A percentile compares a stretch with the other conserved stretches of the same genome.
Conservation (phyloP, 768 basidiomycete species). For the Mrakia blollopis region DNA sequence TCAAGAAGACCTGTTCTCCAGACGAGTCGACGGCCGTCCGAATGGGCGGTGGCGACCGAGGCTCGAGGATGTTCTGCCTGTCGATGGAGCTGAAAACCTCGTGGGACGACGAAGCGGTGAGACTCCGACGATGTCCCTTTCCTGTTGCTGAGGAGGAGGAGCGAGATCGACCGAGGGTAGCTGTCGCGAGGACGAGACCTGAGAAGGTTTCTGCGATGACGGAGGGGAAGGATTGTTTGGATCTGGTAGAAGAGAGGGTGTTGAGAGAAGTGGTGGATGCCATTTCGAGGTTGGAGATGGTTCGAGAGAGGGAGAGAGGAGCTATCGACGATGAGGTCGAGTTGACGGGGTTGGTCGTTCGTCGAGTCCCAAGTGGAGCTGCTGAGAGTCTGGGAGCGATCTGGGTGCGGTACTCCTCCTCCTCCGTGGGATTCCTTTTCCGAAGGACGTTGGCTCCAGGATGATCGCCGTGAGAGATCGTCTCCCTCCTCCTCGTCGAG, state of each 20-base stretch:
- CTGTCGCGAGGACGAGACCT: neutral
- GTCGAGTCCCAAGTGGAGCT: neutral
- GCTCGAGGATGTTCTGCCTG: neutral
- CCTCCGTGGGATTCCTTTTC: neutral
- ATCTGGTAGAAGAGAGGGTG: neutral
- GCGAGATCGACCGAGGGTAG: neutral
- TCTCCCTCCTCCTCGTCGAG: neutral
- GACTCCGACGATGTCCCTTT: neutral
- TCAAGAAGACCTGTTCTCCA: neutral
- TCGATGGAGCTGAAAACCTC: neutral
- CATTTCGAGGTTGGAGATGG: constrained; percentile 6
- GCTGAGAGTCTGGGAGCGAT: neutral
- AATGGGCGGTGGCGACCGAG: neutral
- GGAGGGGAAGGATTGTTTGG: neutral
- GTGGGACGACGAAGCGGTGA: neutral
- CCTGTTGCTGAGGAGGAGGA: neutral
- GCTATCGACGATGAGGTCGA: neutral
- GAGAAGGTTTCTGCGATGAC: neutral
- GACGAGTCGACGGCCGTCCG: neutral
- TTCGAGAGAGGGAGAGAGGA: neutral
- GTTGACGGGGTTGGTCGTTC: neutral
- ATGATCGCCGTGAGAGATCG: neutral
- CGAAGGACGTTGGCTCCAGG: neutral
- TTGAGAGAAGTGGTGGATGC: neutral
- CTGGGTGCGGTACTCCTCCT: no score